Conservation (phyloP, 106 monocot species). For the Dendrobium officinale region DNA sequence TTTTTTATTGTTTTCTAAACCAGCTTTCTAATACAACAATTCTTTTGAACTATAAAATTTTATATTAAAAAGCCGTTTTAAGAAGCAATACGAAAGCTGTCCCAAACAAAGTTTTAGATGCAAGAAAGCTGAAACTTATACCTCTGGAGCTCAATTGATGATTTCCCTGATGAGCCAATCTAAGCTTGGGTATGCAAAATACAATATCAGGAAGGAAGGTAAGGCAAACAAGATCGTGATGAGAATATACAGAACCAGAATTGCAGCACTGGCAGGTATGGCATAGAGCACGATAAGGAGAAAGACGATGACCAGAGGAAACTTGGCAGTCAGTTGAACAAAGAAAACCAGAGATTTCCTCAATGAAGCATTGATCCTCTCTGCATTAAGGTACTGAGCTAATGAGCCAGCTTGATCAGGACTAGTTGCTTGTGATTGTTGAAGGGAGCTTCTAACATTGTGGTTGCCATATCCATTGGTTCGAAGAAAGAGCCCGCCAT, state of each 20-base stretch:
- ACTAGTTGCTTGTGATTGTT: not conserved
- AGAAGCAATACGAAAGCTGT: too few relatives aligned
- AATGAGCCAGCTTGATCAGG: not conserved
- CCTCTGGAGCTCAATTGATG: slow-evolving; percentile 13
- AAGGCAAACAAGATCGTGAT: slow-evolving; percentile 13
- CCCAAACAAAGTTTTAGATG: not conserved
- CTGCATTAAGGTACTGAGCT: slow-evolving; percentile 12
- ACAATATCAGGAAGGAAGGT: slow-evolving; percentile 24
- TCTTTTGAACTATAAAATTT: too few relatives aligned
- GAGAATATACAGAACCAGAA: slow-evolving; percentile 15
- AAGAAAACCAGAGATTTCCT: slow-evolving; percentile 4
- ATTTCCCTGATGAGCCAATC: slow-evolving; percentile 29
- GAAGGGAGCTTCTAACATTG: not conserved
- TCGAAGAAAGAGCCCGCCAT: not conserved
- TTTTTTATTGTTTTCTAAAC: too few relatives aligned
- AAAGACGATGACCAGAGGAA: slow-evolving; percentile 11
- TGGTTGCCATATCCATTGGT: not conserved
- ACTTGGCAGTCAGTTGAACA: slow-evolving; percentile 15
- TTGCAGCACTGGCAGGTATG: slow-evolving; percentile 11
- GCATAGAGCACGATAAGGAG: slow-evolving; percentile 13
- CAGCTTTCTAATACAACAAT: too few relatives aligned
- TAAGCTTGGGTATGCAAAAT: slow-evolving; percentile 28
- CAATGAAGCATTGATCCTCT: slow-evolving; percentile 9
- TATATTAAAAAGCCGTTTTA: too few relatives aligned
- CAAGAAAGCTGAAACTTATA: not conserved